Evolutionary conservation across 805 yeast species (phyloP).

Genomic region (Candida lessepsii): DNA sequence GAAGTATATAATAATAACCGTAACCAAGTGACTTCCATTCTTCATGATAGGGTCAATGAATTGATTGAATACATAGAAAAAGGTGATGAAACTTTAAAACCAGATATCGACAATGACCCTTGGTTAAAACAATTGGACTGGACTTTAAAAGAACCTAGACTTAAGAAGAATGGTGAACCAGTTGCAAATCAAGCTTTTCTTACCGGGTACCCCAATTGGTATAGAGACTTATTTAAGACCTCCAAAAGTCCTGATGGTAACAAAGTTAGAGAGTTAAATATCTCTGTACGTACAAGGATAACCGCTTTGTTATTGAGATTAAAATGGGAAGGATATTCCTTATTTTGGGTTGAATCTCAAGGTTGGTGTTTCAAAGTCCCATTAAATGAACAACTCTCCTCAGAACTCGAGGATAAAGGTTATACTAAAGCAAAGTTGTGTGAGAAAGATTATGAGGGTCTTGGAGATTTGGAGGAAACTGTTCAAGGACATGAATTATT

Average conservation of each 20-base stretch:
- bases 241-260: slow-evolving; percentile 27
- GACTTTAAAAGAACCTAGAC: slow-evolving; percentile 59
- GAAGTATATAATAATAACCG: slow-evolving; percentile 57
- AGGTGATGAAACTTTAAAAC: slow-evolving; percentile 19
- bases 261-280: slow-evolving; percentile 42
- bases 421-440: slow-evolving; percentile 32
- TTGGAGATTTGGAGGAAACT: slow-evolving; percentile 14
- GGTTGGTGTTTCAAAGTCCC: slow-evolving; percentile 91
- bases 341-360: slow-evolving; percentile 69
- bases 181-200: slow-evolving; percentile 68
- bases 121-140: slow-evolving; percentile 93
- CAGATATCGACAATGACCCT: slow-evolving; percentile 60
- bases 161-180: slow-evolving; percentile 69
- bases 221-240: slow-evolving; percentile 52
- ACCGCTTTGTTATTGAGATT: slow-evolving; percentile 75
- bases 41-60: slow-evolving; percentile 59
- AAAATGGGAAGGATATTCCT: slow-evolving; percentile 82
- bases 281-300: slow-evolving; percentile 71
- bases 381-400: slow-evolving; percentile 26
- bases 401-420: slow-evolving; percentile 35
- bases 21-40: slow-evolving; percentile 52
- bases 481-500: slow-evolving; percentile 43
- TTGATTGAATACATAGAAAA: slow-evolving; percentile 46
- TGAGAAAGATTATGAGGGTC: slow-evolving; percentile 25
- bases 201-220: slow-evolving; percentile 96